Conservation (phyloP, 1,284 basidiomycete species). For the Rhodotorula sp. region DNA sequence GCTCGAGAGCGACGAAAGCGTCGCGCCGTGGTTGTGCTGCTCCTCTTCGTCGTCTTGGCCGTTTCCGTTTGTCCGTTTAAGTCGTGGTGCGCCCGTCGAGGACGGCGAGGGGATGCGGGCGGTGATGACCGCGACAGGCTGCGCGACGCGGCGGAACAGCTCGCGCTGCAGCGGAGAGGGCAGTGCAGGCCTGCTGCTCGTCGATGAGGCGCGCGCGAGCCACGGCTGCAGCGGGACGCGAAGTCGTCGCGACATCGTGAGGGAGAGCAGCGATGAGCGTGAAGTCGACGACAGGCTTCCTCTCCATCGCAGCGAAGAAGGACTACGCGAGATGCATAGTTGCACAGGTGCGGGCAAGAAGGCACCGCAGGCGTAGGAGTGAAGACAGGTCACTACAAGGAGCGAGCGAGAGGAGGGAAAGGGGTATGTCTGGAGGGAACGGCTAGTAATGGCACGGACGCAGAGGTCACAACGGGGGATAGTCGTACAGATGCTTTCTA, state of each 20-base stretch:
- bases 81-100: background rate
- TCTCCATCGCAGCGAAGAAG: background rate
- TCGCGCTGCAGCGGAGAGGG: slow-evolving; percentile 26
- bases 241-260: slow-evolving; percentile 5
- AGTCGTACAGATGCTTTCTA: background rate
- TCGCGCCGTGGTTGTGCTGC: slow-evolving; percentile 70
- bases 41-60: background rate
- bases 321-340: background rate
- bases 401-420: background rate
- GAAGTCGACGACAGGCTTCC: background rate
- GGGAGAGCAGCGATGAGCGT: background rate
- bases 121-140: slow-evolving; percentile 45
- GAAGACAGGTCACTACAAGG: background rate
- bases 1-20: slow-evolving; percentile 88
- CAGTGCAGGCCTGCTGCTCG: background rate
- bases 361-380: background rate
- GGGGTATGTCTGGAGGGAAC: background rate
- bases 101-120: slow-evolving; percentile 25
- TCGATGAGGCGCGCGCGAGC: slow-evolving; percentile 7
- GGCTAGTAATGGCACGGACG: background rate
- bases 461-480: background rate
- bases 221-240: slow-evolving; percentile 11
- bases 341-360: background rate
- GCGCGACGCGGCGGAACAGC: slow-evolving; percentile 42
- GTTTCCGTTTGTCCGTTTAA: no score